Evolutionary conservation across 495 filamentous ascomycete genomes (phyloP).

Genomic region (Hypoxylon trugodes): DNA sequence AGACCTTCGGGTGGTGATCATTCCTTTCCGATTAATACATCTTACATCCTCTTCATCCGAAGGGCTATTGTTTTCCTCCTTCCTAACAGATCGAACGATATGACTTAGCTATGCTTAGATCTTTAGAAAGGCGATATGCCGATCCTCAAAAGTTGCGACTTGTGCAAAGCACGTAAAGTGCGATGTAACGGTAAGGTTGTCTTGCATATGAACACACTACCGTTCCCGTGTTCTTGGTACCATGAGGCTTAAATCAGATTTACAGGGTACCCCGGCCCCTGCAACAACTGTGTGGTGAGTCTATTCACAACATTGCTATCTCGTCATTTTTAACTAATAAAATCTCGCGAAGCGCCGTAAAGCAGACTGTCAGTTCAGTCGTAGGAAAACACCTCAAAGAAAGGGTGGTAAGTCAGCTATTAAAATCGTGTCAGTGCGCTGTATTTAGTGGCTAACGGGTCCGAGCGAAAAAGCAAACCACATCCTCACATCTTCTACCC

Average conservation of each 20-base stretch:
- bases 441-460: neutral
- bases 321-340: conserved; percentile 14
- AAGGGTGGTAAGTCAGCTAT: conserved; percentile 15
- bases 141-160: conserved; percentile 43
- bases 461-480: neutral
- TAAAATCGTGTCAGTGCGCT: neutral
- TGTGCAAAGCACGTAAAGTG: conserved; percentile 46
- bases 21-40: too few relatives aligned
- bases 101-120: neutral
- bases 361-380: conserved; percentile 40
- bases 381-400: conserved; percentile 28
- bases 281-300: conserved; percentile 42
- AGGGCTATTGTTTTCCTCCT: neutral
- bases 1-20: too few relatives aligned
- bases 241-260: conserved; percentile 12
- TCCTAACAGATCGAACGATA: neutral
- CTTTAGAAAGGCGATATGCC: conserved; percentile 2
- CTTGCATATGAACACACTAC: neutral
- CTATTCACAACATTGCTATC: neutral
- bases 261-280: conserved; percentile 29
- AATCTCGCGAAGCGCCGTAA: conserved; percentile 32
- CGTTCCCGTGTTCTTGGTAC: neutral
- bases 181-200: conserved; percentile 44
- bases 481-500: conserved; percentile 16
- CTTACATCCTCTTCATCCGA: neutral